phyloP scores from a whole-genome alignment of 2,329 filamentous ascomycete species.

The Sarocladium strictum region DNA sequence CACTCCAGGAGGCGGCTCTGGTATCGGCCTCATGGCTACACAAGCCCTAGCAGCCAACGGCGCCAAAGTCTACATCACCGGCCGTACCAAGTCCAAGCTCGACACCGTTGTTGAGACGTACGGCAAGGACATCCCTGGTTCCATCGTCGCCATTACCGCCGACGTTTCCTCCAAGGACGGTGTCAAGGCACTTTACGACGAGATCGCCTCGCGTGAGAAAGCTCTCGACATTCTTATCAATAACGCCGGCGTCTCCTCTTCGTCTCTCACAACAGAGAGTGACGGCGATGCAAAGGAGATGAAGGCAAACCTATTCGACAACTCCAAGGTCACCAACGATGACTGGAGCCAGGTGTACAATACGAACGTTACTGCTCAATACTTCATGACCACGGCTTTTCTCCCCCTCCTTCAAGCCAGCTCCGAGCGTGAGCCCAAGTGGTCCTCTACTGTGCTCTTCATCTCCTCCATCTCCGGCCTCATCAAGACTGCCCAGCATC shows the following conservation, averaged over 20 bases:
- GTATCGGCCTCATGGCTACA: constrained; percentile 64
- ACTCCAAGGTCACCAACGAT: constrained; percentile 49
- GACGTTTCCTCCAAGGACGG: constrained; percentile 59
- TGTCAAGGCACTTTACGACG: constrained; percentile 49
- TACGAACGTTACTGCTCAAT: constrained; percentile 68
- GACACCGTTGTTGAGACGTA: constrained; percentile 54
- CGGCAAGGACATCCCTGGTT: constrained; percentile 44
- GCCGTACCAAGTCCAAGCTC: constrained; percentile 57
- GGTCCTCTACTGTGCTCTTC: constrained; percentile 59
- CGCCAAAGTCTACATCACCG: constrained; percentile 65
- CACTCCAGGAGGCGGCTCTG: constrained; percentile 44
- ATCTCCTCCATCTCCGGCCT: constrained; percentile 63
- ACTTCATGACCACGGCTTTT: constrained; percentile 58
- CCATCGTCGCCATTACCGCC: constrained; percentile 53
- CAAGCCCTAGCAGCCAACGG: constrained; percentile 63
- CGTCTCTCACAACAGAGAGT: constrained; percentile 46
- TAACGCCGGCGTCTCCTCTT: constrained; percentile 60
- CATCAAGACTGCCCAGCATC: constrained; percentile 56
- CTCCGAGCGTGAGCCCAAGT: constrained; percentile 35
- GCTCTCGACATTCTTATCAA: constrained; percentile 62
- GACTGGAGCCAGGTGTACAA: constrained; percentile 69
- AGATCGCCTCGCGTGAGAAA: constrained; percentile 48
- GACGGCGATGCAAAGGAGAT: constrained; percentile 45
- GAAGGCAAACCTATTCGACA: constrained; percentile 61
- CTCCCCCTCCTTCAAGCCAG: constrained; percentile 54